Conservation (phyloP, 768 basidiomycete species). For the Dentipellis fragilis region DNA sequence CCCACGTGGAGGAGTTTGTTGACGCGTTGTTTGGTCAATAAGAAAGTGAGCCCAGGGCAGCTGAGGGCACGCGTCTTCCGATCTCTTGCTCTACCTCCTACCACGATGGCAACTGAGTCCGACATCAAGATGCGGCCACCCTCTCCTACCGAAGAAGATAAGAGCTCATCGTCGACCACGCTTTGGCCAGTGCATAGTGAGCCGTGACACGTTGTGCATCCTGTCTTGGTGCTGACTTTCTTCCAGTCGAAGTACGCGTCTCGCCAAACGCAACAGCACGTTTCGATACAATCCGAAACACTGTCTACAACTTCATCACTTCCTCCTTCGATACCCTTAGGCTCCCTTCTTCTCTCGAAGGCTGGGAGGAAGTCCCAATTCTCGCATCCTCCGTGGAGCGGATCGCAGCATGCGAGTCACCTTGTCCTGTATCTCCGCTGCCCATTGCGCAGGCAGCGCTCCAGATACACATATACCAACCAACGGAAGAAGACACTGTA, state of each 20-base stretch:
- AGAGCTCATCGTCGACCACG: neutral
- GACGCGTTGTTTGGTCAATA: conserved; percentile 41
- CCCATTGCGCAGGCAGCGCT: conserved; percentile 50
- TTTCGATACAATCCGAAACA: conserved; percentile 62
- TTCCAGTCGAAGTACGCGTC: conserved; percentile 76
- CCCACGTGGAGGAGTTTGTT: conserved; percentile 18
- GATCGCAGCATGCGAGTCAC: conserved; percentile 62
- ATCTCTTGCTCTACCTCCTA: neutral
- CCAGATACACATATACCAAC: conserved; percentile 85
- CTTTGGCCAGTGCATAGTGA: conserved; percentile 64
- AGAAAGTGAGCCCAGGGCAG: neutral
- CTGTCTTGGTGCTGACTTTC: neutral
- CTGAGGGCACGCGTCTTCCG: neutral
- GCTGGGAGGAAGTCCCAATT: conserved; percentile 71
- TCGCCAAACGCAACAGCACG: conserved; percentile 57
- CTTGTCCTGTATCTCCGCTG: conserved; percentile 40
- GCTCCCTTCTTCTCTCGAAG: conserved; percentile 60
- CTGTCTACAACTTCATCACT: conserved; percentile 46
- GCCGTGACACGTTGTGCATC: conserved; percentile 7
- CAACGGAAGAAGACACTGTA: conserved; percentile 52
- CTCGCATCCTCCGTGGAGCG: conserved; percentile 68
- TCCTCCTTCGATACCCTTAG: conserved; percentile 55
- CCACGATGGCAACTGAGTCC: conserved; percentile 8
- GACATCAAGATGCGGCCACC: neutral
- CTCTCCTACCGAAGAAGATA: neutral